phyloP scores from a whole-genome alignment of 2,329 filamentous ascomycete species.

The Sordariomycetes sp. region DNA sequence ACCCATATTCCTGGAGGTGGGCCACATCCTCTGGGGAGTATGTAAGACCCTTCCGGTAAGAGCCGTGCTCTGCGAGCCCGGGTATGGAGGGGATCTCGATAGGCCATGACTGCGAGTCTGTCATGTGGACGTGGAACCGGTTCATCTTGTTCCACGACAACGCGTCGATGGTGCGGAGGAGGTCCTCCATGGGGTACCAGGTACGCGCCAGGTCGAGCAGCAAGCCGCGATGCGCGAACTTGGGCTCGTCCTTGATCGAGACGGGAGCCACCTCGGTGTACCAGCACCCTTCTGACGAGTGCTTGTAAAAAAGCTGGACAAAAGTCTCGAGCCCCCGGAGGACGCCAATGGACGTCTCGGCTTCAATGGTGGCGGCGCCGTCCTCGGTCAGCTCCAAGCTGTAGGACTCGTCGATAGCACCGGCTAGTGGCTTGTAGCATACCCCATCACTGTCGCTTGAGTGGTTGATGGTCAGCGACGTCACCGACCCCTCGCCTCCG shows the following conservation, averaged over 20 bases:
- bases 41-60: conserved; percentile 55
- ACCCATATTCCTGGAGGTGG: conserved; percentile 59
- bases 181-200: conserved; percentile 56
- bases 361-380: conserved; percentile 52
- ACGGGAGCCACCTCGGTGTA: conserved; percentile 68
- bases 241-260: conserved; percentile 59
- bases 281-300: conserved; percentile 43
- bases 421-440: conserved; percentile 49
- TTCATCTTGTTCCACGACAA: conserved; percentile 76
- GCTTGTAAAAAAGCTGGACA: conserved; percentile 67
- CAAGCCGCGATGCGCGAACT: conserved; percentile 67
- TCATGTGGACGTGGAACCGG: conserved; percentile 68
- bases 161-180: conserved; percentile 67
- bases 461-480: conserved; percentile 51
- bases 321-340: conserved; percentile 68
- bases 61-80: conserved; percentile 59
- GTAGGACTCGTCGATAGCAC: conserved; percentile 68
- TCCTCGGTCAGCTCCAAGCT: conserved; percentile 45
- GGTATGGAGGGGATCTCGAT: conserved; percentile 69
- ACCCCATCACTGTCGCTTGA: conserved; percentile 38
- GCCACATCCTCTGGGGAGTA: conserved; percentile 58
- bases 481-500: conserved; percentile 36
- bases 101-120: conserved; percentile 79
- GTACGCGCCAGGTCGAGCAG: conserved; percentile 69
- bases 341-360: conserved; percentile 57